Percentiles rank a stretch among this genome's conserved stretches.
These are phyloP conservation scores for Omphalea diandra DNA, from an alignment of 441 rosid species.

Conservation along the genomic window DNA sequence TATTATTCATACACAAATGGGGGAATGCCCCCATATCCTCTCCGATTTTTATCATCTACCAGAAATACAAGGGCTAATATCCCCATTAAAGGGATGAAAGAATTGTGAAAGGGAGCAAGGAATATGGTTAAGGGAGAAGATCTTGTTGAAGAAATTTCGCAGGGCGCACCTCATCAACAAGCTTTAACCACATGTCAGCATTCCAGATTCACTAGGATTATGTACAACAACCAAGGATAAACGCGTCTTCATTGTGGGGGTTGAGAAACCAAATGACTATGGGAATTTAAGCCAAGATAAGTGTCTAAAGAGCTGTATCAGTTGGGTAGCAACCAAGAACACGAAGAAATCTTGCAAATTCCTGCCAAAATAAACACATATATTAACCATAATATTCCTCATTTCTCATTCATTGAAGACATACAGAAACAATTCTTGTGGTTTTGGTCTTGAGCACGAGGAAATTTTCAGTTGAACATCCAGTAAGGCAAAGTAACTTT, in stretches of 20 bases:
- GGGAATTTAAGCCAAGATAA: no score
- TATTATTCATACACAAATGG: no score
- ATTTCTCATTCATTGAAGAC: no score
- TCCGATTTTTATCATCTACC: background rate
- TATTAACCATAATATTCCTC: no score
- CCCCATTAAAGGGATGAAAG: constrained; percentile 14
- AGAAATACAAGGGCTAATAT: background rate
- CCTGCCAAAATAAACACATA: no score
- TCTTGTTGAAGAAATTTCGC: background rate
- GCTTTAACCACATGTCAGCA: background rate
- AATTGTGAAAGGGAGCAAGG: constrained; percentile 13
- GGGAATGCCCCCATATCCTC: background rate
- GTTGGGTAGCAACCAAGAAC: constrained; percentile 80
- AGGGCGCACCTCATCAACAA: background rate
- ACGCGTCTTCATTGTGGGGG: background rate
- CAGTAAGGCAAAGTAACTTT: no score
- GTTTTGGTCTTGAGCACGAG: no score
- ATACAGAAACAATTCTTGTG: no score
- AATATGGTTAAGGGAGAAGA: background rate
- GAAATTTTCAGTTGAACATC: no score
- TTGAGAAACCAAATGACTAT: background rate
- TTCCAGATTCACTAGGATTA: background rate
- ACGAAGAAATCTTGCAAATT: constrained; percentile 67
- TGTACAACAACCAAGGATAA: constrained; percentile 16
- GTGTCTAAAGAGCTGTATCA: constrained; percentile 32